Evolutionary conservation across 2,329 filamentous ascomycete genomes (phyloP), one percentile per base, ranked within the genome.

Genomic region (Aspergillus jensenii): DNA sequence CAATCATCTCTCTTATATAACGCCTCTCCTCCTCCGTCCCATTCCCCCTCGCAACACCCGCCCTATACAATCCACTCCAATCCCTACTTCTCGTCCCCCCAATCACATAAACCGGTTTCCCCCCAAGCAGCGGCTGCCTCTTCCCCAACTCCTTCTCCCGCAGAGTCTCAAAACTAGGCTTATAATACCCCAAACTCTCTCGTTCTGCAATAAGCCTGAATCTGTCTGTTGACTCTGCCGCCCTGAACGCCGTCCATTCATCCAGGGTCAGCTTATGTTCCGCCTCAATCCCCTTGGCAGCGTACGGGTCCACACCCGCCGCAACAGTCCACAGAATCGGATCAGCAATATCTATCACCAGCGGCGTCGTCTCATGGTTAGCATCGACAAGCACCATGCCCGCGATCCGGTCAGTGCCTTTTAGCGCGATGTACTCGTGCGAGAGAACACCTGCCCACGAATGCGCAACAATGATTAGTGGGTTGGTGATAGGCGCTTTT

Each of bases 11-110:
- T 47, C 65, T 65, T 23, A 69, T 68, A 54, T 55, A 19, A 1
- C 31, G 50, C 37, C 68, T 69, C 65, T 75, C 60, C 50, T 69
- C 68, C 56, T 71, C 68, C 0, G 65, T 74, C 6, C 74, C 74
- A 52, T 74, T 71, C 3, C 71, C 72, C 51, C 52, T 68, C 25
- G 60, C 68, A 37, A 74, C 59, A 3, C 71, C 73, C 15, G 63
- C 68, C 37, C 67, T 59, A 52, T 73, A 75, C 61, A 74, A 51
- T 2, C 64, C 60, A 53, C 56, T 62, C 67, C 67, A 69, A 55
- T 72, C 68, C 55, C 69, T 62, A 31, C 69, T 68, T 31, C 67
- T 60, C 14, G 50, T 63, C 7, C 68, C 66, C 33, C 59, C 60
- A 59, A 71, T 66, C 25, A 68, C 65, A 61, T 59, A 68, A 55